Conservation (phyloP, 2,329 filamentous ascomycete species). For the Diplocarpon rosae region DNA sequence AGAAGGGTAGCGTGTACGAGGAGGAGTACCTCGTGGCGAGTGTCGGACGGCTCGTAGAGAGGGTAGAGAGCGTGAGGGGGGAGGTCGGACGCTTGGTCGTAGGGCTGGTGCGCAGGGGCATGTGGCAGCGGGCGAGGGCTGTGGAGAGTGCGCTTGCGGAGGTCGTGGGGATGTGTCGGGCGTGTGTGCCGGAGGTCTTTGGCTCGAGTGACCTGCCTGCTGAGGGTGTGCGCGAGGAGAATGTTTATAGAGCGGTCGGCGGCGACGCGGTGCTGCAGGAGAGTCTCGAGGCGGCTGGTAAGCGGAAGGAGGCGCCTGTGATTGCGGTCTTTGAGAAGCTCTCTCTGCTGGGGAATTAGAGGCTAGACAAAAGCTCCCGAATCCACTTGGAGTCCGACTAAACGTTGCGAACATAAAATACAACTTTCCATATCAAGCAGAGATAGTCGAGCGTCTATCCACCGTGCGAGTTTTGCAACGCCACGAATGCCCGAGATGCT, state of each 20-base stretch:
- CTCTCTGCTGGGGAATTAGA: conserved; percentile 28
- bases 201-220: conserved; percentile 21
- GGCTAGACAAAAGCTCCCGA: background rate
- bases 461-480: conserved; percentile 13
- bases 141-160: conserved; percentile 65
- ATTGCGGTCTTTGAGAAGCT: conserved; percentile 34
- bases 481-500: conserved; percentile 16
- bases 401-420: background rate
- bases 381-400: background rate
- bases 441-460: conserved; percentile 10
- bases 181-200: conserved; percentile 63
- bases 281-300: conserved; percentile 23
- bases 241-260: conserved; percentile 24
- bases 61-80: conserved; percentile 59
- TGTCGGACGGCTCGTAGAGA: conserved; percentile 70
- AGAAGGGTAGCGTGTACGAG: conserved; percentile 96
- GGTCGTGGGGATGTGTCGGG: conserved; percentile 58
- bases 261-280: conserved; percentile 27
- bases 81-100: conserved; percentile 69
- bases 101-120: conserved; percentile 65
- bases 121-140: conserved; percentile 77
- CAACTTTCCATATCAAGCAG: conserved; percentile 12
- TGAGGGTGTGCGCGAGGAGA: conserved; percentile 14
- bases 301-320: conserved; percentile 23
- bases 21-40: conserved; percentile 93